phyloP scores from a whole-genome alignment of 257 asterid species.

The Fraxinus anomala region DNA sequence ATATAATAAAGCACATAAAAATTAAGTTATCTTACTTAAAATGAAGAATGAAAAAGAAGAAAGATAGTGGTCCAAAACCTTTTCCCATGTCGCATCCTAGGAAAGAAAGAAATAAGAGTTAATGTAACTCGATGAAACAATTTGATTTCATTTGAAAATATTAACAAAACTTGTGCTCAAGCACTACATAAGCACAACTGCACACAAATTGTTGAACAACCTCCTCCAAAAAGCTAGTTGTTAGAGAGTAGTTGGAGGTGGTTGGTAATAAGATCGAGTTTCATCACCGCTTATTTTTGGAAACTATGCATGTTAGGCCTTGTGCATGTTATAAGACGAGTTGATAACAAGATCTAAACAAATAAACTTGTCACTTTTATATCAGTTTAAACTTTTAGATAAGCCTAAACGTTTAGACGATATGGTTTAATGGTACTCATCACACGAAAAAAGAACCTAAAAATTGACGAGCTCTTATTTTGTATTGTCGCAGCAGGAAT shows the following conservation, averaged over 20 bases:
- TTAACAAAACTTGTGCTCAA: neutral
- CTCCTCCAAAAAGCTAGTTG: neutral
- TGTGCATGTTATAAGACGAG: no score
- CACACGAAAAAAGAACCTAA: neutral
- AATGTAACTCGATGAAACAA: neutral
- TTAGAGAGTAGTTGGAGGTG: neutral
- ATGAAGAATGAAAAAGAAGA: constrained; percentile 18
- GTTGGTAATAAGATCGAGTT: neutral
- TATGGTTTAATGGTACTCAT: no score
- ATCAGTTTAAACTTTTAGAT: neutral
- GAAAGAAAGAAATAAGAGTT: constrained; percentile 26
- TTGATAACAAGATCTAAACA: no score
- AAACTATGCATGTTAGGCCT: neutral
- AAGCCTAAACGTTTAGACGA: no score
- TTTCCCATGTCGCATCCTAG: constrained; percentile 50
- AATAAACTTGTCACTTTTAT: neutral
- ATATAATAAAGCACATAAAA: constrained; percentile 40
- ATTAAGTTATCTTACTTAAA: neutral
- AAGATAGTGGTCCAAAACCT: constrained; percentile 30
- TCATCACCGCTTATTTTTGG: neutral
- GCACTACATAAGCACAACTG: neutral
- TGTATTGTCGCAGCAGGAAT: neutral
- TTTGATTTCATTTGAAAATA: neutral
- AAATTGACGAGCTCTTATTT: neutral
- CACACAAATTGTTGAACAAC: neutral